A percentile compares a stretch with the other conserved stretches of the same genome.
phyloP scores from a whole-genome alignment of 1,284 basidiomycete genomes.

The Pascua sp. region DNA sequence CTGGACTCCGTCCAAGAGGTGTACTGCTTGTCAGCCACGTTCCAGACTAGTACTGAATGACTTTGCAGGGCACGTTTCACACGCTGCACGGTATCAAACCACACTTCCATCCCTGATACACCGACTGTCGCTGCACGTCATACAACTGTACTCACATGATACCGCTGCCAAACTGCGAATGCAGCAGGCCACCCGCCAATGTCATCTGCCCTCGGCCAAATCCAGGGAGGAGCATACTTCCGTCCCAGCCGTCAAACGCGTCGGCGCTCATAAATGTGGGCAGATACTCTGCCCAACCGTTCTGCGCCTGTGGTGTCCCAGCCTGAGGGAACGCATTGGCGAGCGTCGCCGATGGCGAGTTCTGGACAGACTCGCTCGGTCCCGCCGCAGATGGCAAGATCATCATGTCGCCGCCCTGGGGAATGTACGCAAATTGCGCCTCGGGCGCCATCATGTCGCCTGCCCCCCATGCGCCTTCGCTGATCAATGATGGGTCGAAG shows the following conservation, averaged over 20 bases:
- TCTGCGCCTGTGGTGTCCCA: slow-evolving; percentile 25
- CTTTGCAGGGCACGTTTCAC: too few species aligned
- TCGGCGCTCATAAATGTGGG: slow-evolving; percentile 46
- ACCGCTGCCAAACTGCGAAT: slow-evolving; percentile 48
- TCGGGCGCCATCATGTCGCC: slow-evolving; percentile 29
- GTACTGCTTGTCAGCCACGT: slow-evolving; percentile 25
- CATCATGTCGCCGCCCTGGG: slow-evolving; percentile 48
- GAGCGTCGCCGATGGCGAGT: slow-evolving; percentile 31
- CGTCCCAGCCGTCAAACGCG: slow-evolving; percentile 49
- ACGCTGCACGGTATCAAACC: too few species aligned
- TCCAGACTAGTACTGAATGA: not conserved
- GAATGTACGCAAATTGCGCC: slow-evolving; percentile 43
- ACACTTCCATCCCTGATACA: too few species aligned
- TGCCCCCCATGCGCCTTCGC: slow-evolving; percentile 32
- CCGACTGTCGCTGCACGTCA: too few species aligned
- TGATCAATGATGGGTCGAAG: slow-evolving; percentile 39
- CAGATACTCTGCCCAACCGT: slow-evolving; percentile 45
- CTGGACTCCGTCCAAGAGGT: slow-evolving; percentile 25
- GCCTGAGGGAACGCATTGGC: not conserved
- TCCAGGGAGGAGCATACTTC: slow-evolving; percentile 46
- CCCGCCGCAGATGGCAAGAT: slow-evolving; percentile 46
- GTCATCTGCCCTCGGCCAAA: slow-evolving; percentile 48
- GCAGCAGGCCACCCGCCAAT: slow-evolving; percentile 45
- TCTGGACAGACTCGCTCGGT: slow-evolving; percentile 36
- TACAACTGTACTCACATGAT: slow-evolving; percentile 44